Evolutionary conservation across 2,329 filamentous ascomycete species (phyloP), one percentile per base, ranked within the genome.

Genomic region (Fusarium clavum): DNA sequence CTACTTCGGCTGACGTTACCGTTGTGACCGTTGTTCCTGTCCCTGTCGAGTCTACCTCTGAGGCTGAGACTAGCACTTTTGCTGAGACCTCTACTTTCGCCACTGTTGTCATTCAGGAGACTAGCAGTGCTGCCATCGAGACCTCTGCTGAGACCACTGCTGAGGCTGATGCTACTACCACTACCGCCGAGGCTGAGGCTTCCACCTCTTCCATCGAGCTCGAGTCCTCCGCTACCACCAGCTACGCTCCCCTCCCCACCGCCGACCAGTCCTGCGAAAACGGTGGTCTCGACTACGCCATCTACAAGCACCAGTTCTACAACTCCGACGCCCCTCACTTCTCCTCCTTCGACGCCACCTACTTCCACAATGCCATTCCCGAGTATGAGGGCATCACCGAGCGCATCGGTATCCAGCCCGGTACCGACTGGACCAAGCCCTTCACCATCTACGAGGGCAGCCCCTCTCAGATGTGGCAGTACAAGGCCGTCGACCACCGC

Each of bases 251-350:
- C 32, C 24, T 40, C 11, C 60, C 60, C 0, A 63, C 60, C 27
- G 57, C 60, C 2, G 60, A 63, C 8, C 60, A 63, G 6, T 63
- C 60, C 14, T 63, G 60, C 18, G 47, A 55, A 0, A 63, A 63
- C 9, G 60, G 18, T 2, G 60, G 60, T 11, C 11, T 63, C 3
- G 22, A 63, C 13, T 63, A 63, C 8, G 46, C 57, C n/a, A 63
- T 63, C 10, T 63, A 55, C 30, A 3, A 6, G 2, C 57, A 63
- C 22, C 0, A 3, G 0, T 63, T 62, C 30, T 55, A 63, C 25
- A 63, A 63, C 32, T 24, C 57, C 3, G n/a, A 63, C 9, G 2
- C 60, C 5, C 60, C 60, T 2, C 32, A 24, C 7, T 63, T 62
- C 60, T 62, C 60, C 3, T 34, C 32, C 10, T 54, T 63, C 18